phyloP scores from a whole-genome alignment of 2,329 filamentous ascomycete species.

The Aspergillus phoenicis region DNA sequence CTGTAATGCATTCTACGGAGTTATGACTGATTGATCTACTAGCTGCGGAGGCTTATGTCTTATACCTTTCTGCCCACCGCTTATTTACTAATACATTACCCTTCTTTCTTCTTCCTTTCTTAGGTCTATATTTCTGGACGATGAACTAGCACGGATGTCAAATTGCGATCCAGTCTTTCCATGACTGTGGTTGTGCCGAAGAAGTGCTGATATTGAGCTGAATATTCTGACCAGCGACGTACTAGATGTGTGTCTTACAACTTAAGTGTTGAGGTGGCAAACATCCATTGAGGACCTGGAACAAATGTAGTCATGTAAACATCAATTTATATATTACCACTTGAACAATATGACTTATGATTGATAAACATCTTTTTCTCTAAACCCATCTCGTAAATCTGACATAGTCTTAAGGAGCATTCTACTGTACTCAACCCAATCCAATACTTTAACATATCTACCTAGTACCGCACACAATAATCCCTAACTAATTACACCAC shows the following conservation, averaged over 20 bases:
- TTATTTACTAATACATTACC: constrained; percentile 33
- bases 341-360: too few relatives aligned
- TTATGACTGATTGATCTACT: constrained; percentile 33
- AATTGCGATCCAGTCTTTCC: constrained; percentile 85
- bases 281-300: constrained; percentile 50
- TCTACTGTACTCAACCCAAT: too few relatives aligned
- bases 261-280: constrained; percentile 38
- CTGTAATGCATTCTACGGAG: constrained; percentile 39
- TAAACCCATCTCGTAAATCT: too few relatives aligned
- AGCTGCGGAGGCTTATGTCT: constrained; percentile 32
- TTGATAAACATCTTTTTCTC: too few relatives aligned
- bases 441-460: too few relatives aligned
- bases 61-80: constrained; percentile 29
- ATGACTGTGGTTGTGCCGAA: constrained; percentile 98
- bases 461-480: too few relatives aligned
- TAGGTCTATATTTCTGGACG: not conserved
- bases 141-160: constrained; percentile 89
- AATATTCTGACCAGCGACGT: constrained; percentile 41
- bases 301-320: constrained; percentile 29
- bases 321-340: too few relatives aligned
- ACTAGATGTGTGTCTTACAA: constrained; percentile 47
- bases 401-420: too few relatives aligned
- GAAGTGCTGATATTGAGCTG: constrained; percentile 84
- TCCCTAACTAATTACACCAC: too few relatives aligned
- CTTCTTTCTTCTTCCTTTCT: constrained; percentile 10